phyloP scores from a whole-genome alignment of 2,329 filamentous ascomycete genomes.

The Pseudocercospora crystallina region DNA sequence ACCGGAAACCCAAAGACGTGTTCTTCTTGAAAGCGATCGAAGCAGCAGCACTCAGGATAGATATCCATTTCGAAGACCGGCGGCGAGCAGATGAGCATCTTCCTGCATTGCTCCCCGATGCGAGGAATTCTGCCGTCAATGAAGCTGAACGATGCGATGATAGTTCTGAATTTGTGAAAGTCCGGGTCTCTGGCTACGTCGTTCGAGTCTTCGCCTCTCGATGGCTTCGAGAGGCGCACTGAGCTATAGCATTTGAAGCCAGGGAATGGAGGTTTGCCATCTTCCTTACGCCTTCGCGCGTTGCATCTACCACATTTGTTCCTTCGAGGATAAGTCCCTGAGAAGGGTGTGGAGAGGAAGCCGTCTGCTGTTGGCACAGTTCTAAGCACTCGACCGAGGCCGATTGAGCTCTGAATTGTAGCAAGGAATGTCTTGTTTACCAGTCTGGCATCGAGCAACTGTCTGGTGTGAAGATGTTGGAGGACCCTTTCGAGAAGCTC shows the following conservation, averaged over 20 bases:
- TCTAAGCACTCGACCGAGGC: background rate
- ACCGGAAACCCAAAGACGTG: background rate
- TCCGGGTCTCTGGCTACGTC: background rate
- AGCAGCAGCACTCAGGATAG: conserved; percentile 1
- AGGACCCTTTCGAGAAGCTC: conserved; percentile 5
- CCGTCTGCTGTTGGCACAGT: background rate
- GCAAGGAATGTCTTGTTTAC: background rate
- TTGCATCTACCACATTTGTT: background rate
- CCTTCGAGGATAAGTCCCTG: background rate
- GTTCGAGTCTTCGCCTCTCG: background rate
- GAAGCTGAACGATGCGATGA: background rate
- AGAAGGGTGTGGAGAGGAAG: background rate
- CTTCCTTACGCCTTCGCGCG: background rate
- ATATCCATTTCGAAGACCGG: conserved; percentile 2
- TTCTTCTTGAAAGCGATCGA: background rate
- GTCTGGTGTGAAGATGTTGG: background rate
- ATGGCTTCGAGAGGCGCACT: too few species aligned
- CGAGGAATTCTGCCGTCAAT: background rate
- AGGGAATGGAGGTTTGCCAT: background rate
- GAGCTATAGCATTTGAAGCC: conserved; percentile 1
- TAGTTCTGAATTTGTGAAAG: background rate
- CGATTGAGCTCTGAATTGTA: background rate
- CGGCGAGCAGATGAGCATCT: conserved; percentile 2
- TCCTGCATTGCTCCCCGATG: background rate
- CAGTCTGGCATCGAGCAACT: background rate